A percentile compares a stretch with the other conserved stretches of the same genome.
phyloP scores from a whole-genome alignment of 2,329 filamentous ascomycete species.

The Fusarium stilboides region DNA sequence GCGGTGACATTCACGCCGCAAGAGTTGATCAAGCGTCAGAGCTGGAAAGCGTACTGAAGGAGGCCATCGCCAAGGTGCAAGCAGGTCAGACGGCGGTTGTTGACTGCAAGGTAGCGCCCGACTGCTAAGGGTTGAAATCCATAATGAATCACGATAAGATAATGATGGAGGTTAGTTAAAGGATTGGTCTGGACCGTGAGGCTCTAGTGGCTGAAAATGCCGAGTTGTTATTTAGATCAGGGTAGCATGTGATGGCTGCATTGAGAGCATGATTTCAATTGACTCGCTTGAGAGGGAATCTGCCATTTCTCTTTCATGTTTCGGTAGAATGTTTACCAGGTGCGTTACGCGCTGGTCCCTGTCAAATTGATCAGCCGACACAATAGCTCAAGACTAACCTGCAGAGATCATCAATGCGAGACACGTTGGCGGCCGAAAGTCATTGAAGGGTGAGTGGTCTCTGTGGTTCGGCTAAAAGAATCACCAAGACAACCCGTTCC shows the following conservation, averaged over 20 bases:
- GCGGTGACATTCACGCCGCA: constrained; percentile 67
- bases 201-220: constrained; percentile 5
- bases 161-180: constrained; percentile 1
- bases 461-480: background rate
- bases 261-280: background rate
- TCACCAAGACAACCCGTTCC: background rate
- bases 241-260: constrained; percentile 30
- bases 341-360: constrained; percentile 7
- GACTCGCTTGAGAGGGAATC: background rate
- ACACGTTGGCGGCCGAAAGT: constrained; percentile 9
- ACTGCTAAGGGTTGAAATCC: constrained; percentile 53
- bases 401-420: constrained; percentile 19
- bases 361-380: constrained; percentile 24
- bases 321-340: background rate
- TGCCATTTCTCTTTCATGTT: background rate
- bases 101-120: constrained; percentile 66
- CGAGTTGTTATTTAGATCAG: constrained; percentile 5
- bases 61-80: constrained; percentile 67
- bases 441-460: too few species aligned
- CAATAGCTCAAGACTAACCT: constrained; percentile 2
- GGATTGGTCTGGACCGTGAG: constrained; percentile 7
- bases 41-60: constrained; percentile 63
- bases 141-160: constrained; percentile 33
- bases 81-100: constrained; percentile 67
- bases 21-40: constrained; percentile 63